Evolutionary conservation across 2,329 filamentous ascomycete genomes (phyloP), one percentile per base, ranked within the genome.

Genomic region (Aspergillus hortae): DNA sequence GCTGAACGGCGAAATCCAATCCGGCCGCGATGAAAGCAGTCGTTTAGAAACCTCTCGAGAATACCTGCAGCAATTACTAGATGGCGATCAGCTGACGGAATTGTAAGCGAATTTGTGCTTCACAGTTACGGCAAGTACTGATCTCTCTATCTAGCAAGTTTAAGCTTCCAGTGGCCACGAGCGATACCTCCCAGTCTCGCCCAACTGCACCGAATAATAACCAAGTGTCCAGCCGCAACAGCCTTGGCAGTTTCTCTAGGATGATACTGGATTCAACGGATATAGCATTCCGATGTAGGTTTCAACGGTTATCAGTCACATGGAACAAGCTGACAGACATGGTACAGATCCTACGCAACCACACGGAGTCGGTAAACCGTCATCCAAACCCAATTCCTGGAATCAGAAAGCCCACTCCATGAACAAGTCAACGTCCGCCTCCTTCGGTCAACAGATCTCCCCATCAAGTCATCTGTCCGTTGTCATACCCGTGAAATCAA

Each of bases 31-130:
- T 44, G 67, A 71, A 43, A 86, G 88, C 17, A 81, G 82, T 65
- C 82, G 84, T 57, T 75, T 92, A 44, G 86, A 89, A 60, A 84
- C 86, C 60, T 87, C 85, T 10, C 78, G 92, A 43, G 81, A 87
- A 61, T 86, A 92, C 67, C 77, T 96, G 27, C 82, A 89, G 52
- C 84, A 86, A 56, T 80, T 95, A 38, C 71, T 96, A 51, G 84
- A 85, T 64, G 81, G 85, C 1, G 81, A 86, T n/a, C 85, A 86
- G 55, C 76, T 74, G 57, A 74, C 73, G 5, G 68, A 75, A 62
- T 74, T 74, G 73, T 76, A 62, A 64, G 69, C 46, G 19, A 41
- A 14, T 30, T 25, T n/a, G 40, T 43, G 44, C 46, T 49, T 51
- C 46, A 47, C 30, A 46, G 17, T 53, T 41, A 46, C 25, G 44